These are phyloP conservation scores for Paraphoma chrysanthemicola DNA, from an alignment of 2,329 filamentous ascomycete genomes.

Conservation along the genomic window DNA sequence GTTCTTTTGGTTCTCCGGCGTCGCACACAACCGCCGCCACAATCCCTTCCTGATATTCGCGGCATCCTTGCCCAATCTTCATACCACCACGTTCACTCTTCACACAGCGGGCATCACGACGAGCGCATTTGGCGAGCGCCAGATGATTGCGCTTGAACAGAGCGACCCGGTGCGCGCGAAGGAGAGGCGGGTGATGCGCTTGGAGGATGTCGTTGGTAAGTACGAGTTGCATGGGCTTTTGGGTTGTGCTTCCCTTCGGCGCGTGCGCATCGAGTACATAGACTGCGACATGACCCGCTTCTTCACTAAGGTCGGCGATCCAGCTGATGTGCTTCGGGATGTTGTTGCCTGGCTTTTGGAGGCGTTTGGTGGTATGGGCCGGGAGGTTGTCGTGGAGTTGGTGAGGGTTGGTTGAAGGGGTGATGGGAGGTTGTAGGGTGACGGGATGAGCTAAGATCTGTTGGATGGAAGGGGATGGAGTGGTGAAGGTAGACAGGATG, in stretches of 20 bases:
- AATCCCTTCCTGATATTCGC: constrained; percentile 92
- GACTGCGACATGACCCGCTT: constrained; percentile 65
- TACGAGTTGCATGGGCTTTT: constrained; percentile 75
- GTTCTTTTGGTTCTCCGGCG: constrained; percentile 61
- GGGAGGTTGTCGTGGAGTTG: background rate
- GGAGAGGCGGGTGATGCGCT: constrained; percentile 79
- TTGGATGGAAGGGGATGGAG: background rate
- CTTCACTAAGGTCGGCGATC: constrained; percentile 62
- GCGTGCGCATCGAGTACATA: constrained; percentile 82
- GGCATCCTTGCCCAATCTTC: constrained; percentile 81
- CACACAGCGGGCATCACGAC: constrained; percentile 80
- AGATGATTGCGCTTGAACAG: constrained; percentile 73
- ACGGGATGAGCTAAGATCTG: background rate
- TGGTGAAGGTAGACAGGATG: background rate
- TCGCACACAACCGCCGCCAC: constrained; percentile 82
- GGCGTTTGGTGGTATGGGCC: background rate
- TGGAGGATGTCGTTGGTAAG: constrained; percentile 79
- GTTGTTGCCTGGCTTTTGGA: constrained; percentile 5
- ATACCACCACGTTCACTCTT: constrained; percentile 77
- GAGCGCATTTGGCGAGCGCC: constrained; percentile 67
- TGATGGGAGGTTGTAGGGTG: background rate
- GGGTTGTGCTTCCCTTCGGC: constrained; percentile 71
- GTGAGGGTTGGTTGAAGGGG: background rate
- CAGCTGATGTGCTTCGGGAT: constrained; percentile 1
- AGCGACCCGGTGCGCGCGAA: constrained; percentile 77